Evolutionary conservation across 192 early-diverging fungal species (phyloP).

Genomic region (Backusella liffmaniae): DNA sequence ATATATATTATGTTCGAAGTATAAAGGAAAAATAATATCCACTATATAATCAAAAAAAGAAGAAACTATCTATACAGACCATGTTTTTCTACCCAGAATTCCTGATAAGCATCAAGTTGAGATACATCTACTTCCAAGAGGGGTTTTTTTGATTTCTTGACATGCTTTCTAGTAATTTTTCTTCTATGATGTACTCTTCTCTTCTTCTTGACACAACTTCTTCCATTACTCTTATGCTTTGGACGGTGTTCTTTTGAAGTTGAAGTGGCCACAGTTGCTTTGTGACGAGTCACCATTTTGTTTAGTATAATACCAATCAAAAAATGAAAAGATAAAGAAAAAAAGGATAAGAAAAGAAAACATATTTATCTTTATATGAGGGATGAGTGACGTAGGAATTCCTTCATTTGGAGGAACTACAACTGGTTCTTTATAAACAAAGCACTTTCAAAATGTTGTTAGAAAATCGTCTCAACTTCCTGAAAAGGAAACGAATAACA

Average conservation of each 20-base stretch:
- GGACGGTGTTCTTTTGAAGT: constrained; percentile 31
- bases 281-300: too few relatives aligned
- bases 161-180: neutral
- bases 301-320: too few relatives aligned
- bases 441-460: neutral
- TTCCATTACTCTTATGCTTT: neutral
- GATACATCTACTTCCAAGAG: constrained; percentile 24
- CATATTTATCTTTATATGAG: too few relatives aligned
- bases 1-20: neutral
- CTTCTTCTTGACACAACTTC: constrained; percentile 12
- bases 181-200: constrained; percentile 12
- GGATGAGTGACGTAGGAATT: too few relatives aligned
- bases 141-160: neutral
- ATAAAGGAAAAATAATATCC: neutral
- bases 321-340: too few relatives aligned
- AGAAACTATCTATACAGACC: neutral
- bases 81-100: constrained; percentile 64
- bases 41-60: neutral
- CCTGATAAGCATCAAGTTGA: constrained; percentile 40
- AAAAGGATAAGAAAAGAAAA: too few relatives aligned
- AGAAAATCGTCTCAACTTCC: constrained; percentile 24
- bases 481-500: neutral
- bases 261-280: constrained; percentile 29
- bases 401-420: too few relatives aligned
- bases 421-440: too few relatives aligned